Evolutionary conservation across 768 basidiomycete species (phyloP).

Genomic region (Plicaturopsis crispa): DNA sequence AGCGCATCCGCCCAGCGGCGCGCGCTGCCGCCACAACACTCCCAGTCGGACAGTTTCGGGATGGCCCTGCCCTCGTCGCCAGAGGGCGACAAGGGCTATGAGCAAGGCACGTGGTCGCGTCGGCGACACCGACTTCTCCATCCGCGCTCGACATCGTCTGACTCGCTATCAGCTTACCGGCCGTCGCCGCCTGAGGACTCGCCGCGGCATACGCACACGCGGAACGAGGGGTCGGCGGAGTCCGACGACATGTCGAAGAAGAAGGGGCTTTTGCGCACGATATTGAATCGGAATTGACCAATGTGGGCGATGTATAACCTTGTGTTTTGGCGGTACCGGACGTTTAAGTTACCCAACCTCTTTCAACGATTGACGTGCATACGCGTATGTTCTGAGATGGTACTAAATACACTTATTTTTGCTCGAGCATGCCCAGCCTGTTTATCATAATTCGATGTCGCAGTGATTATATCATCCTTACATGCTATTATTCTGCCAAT

Average conservation of each 20-base stretch:
- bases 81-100: slow-evolving; percentile 12
- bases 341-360: too few species aligned
- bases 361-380: too few species aligned
- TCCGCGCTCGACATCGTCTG: slow-evolving; percentile 47
- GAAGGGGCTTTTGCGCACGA: slow-evolving; percentile 32
- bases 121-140: slow-evolving; percentile 23
- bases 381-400: too few species aligned
- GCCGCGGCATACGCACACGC: background rate
- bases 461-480: too few species aligned
- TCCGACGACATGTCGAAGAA: slow-evolving; percentile 16
- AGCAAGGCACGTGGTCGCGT: slow-evolving; percentile 12
- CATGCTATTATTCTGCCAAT: too few species aligned
- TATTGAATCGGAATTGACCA: slow-evolving; percentile 31
- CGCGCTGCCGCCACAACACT: slow-evolving; percentile 15
- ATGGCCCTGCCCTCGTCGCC: slow-evolving; percentile 6
- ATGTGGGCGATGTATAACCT: too few species aligned
- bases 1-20: slow-evolving; percentile 14
- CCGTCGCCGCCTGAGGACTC: background rate
- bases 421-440: too few species aligned
- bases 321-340: too few species aligned
- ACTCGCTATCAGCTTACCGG: slow-evolving; percentile 37
- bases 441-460: too few species aligned
- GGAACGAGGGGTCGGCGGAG: background rate
- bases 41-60: slow-evolving; percentile 16
- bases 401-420: too few species aligned